Conservation (phyloP, 257 asterid genomes). For the Marsdenia floribunda region DNA sequence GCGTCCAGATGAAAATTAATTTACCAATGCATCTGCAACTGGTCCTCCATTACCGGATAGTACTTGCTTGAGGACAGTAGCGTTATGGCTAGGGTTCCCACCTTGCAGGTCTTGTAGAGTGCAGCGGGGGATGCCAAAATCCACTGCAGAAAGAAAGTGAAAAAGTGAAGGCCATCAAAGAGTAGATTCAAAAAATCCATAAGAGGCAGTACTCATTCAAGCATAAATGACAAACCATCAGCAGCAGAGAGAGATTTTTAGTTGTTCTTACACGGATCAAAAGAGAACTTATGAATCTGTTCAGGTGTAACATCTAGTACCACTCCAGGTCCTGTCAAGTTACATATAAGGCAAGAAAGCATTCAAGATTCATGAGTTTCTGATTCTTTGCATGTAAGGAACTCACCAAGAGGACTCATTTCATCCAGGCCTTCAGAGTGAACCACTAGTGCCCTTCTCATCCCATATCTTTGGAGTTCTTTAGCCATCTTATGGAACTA, state of each 20-base stretch:
- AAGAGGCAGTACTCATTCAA: not conserved
- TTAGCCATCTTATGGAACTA: constrained; percentile 75
- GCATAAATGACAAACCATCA: no score
- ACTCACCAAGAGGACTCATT: constrained; percentile 85
- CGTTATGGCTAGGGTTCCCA: constrained; percentile 63
- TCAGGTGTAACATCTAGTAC: constrained; percentile 59
- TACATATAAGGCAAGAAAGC: not conserved
- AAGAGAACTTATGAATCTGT: constrained; percentile 52
- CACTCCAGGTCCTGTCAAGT: constrained; percentile 61
- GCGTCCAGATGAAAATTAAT: constrained; percentile 11
- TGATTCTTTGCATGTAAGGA: not conserved
- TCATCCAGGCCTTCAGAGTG: constrained; percentile 82
- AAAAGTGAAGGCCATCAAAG: not conserved
- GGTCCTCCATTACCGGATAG: constrained; percentile 66
- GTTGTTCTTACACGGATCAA: constrained; percentile 77
- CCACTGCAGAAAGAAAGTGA: constrained; percentile 36
- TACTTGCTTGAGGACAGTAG: constrained; percentile 47
- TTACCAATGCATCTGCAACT: constrained; percentile 74
- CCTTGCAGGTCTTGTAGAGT: constrained; percentile 48
- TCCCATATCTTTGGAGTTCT: constrained; percentile 70
- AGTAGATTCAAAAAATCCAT: not conserved
- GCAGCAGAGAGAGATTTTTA: not conserved
- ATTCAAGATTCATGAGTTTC: not conserved
- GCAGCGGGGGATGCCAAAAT: constrained; percentile 78
- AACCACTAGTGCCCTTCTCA: constrained; percentile 75